Evolutionary conservation across 2,329 filamentous ascomycete species (phyloP).

Genomic region (Neopestalotiopsis clavispora): DNA sequence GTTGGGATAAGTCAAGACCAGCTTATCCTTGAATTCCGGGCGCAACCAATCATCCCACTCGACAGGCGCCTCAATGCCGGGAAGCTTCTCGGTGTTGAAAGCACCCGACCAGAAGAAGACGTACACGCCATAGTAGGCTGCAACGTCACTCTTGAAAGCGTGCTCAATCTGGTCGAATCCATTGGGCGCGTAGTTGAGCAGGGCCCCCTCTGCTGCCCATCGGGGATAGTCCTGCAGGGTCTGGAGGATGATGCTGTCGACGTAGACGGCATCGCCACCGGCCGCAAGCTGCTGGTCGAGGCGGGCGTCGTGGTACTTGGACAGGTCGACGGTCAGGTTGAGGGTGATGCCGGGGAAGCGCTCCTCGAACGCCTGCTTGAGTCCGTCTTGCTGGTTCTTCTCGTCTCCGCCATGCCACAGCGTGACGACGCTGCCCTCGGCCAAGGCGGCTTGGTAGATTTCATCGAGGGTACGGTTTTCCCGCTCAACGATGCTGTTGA

Average conservation of each 20-base stretch:
- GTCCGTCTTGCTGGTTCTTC: slow-evolving; percentile 38
- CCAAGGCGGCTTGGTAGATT: slow-evolving; percentile 53
- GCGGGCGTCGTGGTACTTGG: slow-evolving; percentile 56
- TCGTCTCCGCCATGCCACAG: slow-evolving; percentile 57
- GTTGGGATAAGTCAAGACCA: slow-evolving; percentile 61
- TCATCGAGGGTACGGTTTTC: slow-evolving; percentile 54
- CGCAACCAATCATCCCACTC: slow-evolving; percentile 49
- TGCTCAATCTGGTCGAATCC: slow-evolving; percentile 49
- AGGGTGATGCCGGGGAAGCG: slow-evolving; percentile 55
- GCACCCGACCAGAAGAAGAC: slow-evolving; percentile 43
- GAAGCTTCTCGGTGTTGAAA: slow-evolving; percentile 41
- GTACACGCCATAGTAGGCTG: slow-evolving; percentile 47
- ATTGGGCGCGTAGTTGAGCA: slow-evolving; percentile 54
- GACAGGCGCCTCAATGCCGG: slow-evolving; percentile 36
- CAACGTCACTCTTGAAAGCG: slow-evolving; percentile 46
- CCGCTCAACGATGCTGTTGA: slow-evolving; percentile 26
- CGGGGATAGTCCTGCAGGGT: slow-evolving; percentile 56
- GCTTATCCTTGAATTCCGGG: slow-evolving; percentile 57
- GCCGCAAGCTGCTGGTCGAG: slow-evolving; percentile 50
- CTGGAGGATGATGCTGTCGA: slow-evolving; percentile 55
- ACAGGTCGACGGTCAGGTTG: slow-evolving; percentile 59
- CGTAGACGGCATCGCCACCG: slow-evolving; percentile 35
- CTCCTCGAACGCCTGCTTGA: slow-evolving; percentile 49
- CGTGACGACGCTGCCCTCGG: slow-evolving; percentile 50
- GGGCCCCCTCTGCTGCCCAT: slow-evolving; percentile 51